Percentiles rank a stretch among this genome's conserved stretches.
These are phyloP conservation scores for Tuber umbilicatum DNA, from an alignment of 495 filamentous ascomycete species.

Conservation along the genomic window DNA sequence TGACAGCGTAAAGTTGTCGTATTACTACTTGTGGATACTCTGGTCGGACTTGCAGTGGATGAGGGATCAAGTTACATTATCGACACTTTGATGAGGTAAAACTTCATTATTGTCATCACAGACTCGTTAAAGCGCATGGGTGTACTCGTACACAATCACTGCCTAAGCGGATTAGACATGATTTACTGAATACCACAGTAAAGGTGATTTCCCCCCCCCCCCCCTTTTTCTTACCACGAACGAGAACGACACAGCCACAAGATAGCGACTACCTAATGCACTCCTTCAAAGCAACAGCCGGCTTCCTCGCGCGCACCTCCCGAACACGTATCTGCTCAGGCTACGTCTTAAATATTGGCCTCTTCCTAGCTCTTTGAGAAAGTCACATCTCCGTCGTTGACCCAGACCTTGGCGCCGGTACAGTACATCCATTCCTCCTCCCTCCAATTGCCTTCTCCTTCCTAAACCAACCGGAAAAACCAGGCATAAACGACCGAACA, in stretches of 20 bases:
- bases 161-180: constrained; percentile 60
- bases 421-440: constrained; percentile 38
- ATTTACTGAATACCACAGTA: constrained; percentile 51
- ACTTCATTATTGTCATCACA: constrained; percentile 82
- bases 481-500: constrained; percentile 60
- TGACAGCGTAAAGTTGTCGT: constrained; percentile 76
- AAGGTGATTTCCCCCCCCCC: constrained; percentile 45
- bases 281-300: constrained; percentile 69
- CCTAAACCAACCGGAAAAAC: constrained; percentile 29
- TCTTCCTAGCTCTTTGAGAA: constrained; percentile 74
- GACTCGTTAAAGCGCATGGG: constrained; percentile 75
- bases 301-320: constrained; percentile 74
- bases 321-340: constrained; percentile 73
- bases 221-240: not conserved
- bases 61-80: constrained; percentile 63
- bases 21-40: constrained; percentile 63
- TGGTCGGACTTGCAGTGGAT: constrained; percentile 61
- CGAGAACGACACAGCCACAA: constrained; percentile 40
- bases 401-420: constrained; percentile 83
- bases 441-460: constrained; percentile 15
- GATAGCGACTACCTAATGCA: constrained; percentile 52
- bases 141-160: no score
- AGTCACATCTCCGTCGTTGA: constrained; percentile 82
- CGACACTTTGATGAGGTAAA: constrained; percentile 71
- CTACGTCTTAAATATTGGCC: constrained; percentile 72